Percentiles rank a stretch among this genome's conserved stretches.
phyloP scores from a whole-genome alignment of 1,139 yeast species.

The Geotrichum europaeum region DNA sequence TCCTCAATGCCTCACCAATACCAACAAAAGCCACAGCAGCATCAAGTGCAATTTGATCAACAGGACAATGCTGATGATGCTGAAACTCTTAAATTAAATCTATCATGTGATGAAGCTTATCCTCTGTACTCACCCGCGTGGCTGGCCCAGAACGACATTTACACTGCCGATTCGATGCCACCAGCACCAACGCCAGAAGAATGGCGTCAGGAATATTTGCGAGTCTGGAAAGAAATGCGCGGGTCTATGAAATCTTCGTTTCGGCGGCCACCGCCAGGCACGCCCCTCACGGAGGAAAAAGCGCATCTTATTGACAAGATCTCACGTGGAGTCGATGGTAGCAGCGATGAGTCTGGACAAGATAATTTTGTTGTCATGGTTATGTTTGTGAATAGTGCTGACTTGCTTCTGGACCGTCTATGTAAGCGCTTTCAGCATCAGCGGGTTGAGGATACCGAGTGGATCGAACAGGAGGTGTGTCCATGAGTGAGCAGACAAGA shows the following conservation, averaged over 20 bases:
- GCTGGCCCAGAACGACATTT: slow-evolving; percentile 43
- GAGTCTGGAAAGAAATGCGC: slow-evolving; percentile 61
- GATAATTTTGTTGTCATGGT: slow-evolving; percentile 67
- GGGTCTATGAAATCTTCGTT: slow-evolving; percentile 56
- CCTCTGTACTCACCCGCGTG: slow-evolving; percentile 34
- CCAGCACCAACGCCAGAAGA: slow-evolving; percentile 54
- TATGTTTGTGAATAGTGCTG: slow-evolving; percentile 68
- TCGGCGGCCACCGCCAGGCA: slow-evolving; percentile 67
- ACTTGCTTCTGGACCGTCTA: slow-evolving; percentile 48
- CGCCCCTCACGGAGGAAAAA: slow-evolving; percentile 51
- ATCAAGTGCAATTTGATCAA: background rate
- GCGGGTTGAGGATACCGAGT: slow-evolving; percentile 52
- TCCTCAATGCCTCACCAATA: background rate
- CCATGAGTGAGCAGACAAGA: slow-evolving; percentile 39
- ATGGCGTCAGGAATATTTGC: slow-evolving; percentile 55
- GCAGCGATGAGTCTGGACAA: slow-evolving; percentile 60
- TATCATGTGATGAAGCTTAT: background rate
- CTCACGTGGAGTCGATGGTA: slow-evolving; percentile 78
- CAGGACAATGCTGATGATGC: background rate
- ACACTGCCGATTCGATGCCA: slow-evolving; percentile 47
- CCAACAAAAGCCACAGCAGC: background rate
- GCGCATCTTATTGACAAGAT: slow-evolving; percentile 60
- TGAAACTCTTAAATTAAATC: background rate
- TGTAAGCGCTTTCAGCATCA: slow-evolving; percentile 27
- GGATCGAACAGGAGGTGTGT: slow-evolving; percentile 75